Percentiles rank a stretch among this genome's conserved stretches.
Evolutionary conservation across 2,329 filamentous ascomycete genomes (phyloP).

Genomic region (Diplodia scrobiculata): DNA sequence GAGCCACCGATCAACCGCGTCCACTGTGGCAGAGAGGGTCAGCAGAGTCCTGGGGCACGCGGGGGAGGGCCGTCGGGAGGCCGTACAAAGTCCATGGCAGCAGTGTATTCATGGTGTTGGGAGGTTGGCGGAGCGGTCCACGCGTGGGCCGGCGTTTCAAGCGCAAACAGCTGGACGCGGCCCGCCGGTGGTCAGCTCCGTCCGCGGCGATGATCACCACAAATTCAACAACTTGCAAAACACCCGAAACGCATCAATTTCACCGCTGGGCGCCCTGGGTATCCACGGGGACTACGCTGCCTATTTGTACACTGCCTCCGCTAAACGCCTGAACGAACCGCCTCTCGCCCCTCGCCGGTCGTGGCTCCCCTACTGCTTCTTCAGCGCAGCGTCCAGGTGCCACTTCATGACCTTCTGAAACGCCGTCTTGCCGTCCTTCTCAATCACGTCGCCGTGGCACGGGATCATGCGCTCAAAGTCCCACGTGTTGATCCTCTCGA

Average conservation of each 20-base stretch:
- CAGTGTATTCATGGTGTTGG: constrained; percentile 28
- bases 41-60: constrained; percentile 9
- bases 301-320: background rate
- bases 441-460: constrained; percentile 90
- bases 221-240: background rate
- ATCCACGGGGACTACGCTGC: constrained; percentile 6
- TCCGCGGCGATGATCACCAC: constrained; percentile 8
- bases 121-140: constrained; percentile 25
- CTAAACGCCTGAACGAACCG: constrained; percentile 1
- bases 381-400: constrained; percentile 62
- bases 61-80: background rate
- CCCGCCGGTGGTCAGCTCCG: constrained; percentile 13
- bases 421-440: constrained; percentile 70
- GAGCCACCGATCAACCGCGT: constrained; percentile 63
- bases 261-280: background rate
- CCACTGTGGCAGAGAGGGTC: constrained; percentile 51
- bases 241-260: background rate
- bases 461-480: constrained; percentile 84
- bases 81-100: constrained; percentile 32
- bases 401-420: constrained; percentile 80
- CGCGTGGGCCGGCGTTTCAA: constrained; percentile 29
- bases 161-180: constrained; percentile 25
- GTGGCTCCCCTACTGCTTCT: constrained; percentile 28
- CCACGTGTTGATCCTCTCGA: constrained; percentile 72
- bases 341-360: background rate